Base-by-base conservation (phyloP, 2,329 filamentous ascomycete genomes). In the Ceratocystis lukuohia region DNA sequence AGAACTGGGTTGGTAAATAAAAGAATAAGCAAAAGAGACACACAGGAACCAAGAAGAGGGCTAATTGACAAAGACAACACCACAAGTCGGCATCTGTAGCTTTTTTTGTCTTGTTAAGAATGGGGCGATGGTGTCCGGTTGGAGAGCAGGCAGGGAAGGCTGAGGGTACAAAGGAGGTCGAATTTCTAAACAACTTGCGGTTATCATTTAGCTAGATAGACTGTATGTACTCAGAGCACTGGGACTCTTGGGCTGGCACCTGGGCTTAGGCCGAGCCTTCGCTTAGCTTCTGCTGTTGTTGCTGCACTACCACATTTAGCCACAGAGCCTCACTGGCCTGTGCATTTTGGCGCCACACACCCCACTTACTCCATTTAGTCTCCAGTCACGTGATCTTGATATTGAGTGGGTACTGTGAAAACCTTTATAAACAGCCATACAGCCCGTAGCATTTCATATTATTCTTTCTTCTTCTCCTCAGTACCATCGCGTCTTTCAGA, bases 401-500 rank as follows among this genome's bases (percentile, higher is more conserved):
- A 12, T 37, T 53, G 17, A 62, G 64, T 64, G 61, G 53, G n/a
- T 53, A 63, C 53, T 25, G 56, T n/a, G 2, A 44, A 67, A 61
- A 61, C 64, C 59, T 68, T 41, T 68, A 68, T 64, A 66, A 66
- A 61, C 5, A 8, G 15, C 67, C 62, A 69, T 69, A 62, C 67
- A 61, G 69, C 70, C 69, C 46, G n/a, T 33, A 65, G 12, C 17
- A 66, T 68, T 22, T 66, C 62, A 61, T 53, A 15, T 64, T 68
- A 65, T 68, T 41, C 65, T 71, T 72, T 75, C 77, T 74, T 75
- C 76, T 77, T 75, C 68, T 77, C 77, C 75, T 73, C 72, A 75
- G 76, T 75, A 72, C 79, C 84, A 88, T 86, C 87, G 88, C 83
- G 82, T 87, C 86, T 82, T 80, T 79, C 79, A 92, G 89, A 93